Conservation (phyloP, 345 rosid species). For the Linum lewisii region DNA sequence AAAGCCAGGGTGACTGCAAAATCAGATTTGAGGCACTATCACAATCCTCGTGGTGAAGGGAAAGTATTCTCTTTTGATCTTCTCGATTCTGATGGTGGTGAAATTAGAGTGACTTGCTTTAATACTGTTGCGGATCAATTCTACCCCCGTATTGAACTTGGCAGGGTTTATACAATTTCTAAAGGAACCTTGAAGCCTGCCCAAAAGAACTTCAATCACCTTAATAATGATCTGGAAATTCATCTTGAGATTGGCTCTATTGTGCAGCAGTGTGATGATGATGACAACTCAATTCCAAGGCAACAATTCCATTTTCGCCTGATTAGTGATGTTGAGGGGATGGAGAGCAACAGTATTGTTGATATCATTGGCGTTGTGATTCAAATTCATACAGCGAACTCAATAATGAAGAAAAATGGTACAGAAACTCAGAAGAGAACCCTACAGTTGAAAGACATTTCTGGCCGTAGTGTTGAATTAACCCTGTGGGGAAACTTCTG, state of each 20-base stretch:
- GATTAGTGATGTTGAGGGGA: constrained; percentile 57
- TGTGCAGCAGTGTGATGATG: constrained; percentile 60
- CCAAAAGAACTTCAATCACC: constrained; percentile 78
- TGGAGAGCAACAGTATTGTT: constrained; percentile 50
- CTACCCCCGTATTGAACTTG: constrained; percentile 61
- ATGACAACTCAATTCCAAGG: constrained; percentile 58
- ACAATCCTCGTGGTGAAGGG: constrained; percentile 73
- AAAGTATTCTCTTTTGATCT: constrained; percentile 87
- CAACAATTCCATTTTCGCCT: constrained; percentile 64
- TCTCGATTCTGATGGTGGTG: constrained; percentile 86
- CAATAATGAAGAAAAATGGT: constrained; percentile 68
- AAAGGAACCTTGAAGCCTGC: constrained; percentile 76
- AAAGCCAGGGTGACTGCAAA: constrained; percentile 87
- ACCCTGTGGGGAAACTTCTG: constrained; percentile 88
- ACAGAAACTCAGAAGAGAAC: constrained; percentile 70
- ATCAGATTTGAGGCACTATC: constrained; percentile 62
- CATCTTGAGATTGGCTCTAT: constrained; percentile 47
- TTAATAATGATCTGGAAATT: constrained; percentile 67
- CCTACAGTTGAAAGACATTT: constrained; percentile 74
- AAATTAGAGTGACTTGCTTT: constrained; percentile 87
- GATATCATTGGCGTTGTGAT: constrained; percentile 72
- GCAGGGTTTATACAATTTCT: constrained; percentile 71
- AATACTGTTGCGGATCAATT: constrained; percentile 80
- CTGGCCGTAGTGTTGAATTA: constrained; percentile 74
- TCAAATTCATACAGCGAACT: constrained; percentile 40